Evolutionary conservation across 306 rosid genomes (phyloP), one percentile per base, ranked within the genome.

Genomic region (Quercus rubra): DNA sequence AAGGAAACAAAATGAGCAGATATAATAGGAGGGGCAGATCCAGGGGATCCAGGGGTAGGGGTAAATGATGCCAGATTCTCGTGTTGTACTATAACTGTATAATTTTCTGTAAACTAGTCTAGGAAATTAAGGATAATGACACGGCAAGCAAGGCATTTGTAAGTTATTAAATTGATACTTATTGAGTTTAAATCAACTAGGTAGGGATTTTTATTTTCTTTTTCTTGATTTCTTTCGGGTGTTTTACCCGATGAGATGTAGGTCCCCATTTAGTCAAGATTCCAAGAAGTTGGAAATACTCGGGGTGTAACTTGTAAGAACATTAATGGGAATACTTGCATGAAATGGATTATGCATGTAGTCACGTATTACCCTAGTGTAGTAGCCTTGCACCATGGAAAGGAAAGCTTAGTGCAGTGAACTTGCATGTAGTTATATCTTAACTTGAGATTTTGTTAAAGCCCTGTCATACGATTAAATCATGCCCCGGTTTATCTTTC

Each of bases 1-100:
- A 62, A 75, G 90, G 85, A 59, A 87, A 70, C 83, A 86, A 85
- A 85, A 56, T 71, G 68, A 78, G 74, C 85, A 85, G 86, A 86
- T 82, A 84, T 82, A 91, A 82, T 81, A 85, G 83, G 84, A 89
- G 84, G 77, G 86, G 76, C 71, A 58, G 79, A 31, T 31, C 74
- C 79, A 75, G 72, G 82, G 85, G 83, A 41, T 8, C 11, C 68
- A 58, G 56, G 80, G 71, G 51, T 14, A 31, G 82, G 69, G 85
- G 83, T 75, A 85, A 88, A 81, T 88, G 85, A 92, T 77, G 71
- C n/a, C 66, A 6, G 62, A 6, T 70, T 74, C 80, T 77, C 61
- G 62, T 73, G 15, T 20, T 77, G 61, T 41, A 14, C 43, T 28
- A 28, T 69, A 55, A 41, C 66, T 83, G 84, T 87, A 77, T 83